Conservation (phyloP, 1,284 basidiomycete species). For the Irpex sp. region DNA sequence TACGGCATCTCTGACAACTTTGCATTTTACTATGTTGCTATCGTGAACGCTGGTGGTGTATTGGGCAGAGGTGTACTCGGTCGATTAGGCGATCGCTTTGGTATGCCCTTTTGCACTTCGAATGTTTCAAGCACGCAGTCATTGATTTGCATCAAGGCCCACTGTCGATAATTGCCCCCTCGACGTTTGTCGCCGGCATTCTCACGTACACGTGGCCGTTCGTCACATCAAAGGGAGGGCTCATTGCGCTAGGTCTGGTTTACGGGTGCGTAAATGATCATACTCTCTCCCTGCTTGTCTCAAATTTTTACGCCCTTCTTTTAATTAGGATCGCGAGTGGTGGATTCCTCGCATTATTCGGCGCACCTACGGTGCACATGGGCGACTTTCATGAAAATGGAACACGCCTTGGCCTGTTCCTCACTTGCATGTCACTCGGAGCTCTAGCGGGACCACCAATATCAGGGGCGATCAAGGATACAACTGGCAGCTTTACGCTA, state of each 20-base stretch:
- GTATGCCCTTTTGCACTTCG: conserved; percentile 17
- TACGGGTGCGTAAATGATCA: conserved; percentile 41
- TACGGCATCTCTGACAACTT: conserved; percentile 34
- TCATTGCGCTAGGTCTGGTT: conserved; percentile 45
- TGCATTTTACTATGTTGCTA: conserved; percentile 44
- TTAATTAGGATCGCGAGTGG: conserved; percentile 45
- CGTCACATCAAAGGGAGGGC: conserved; percentile 35
- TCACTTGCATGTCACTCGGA: conserved; percentile 46
- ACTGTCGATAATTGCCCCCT: conserved; percentile 54
- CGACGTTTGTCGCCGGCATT: conserved; percentile 44
- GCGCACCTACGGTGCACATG: conserved; percentile 55
- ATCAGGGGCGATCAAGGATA: conserved; percentile 50
- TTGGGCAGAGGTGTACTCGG: conserved; percentile 41
- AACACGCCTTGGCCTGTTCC: conserved; percentile 52
- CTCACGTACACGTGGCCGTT: conserved; percentile 63
- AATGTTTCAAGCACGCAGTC: neutral
- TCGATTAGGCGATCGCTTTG: conserved; percentile 36
- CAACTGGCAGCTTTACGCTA: conserved; percentile 40
- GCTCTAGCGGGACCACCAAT: conserved; percentile 55
- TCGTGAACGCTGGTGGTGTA: conserved; percentile 42
- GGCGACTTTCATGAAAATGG: conserved; percentile 58
- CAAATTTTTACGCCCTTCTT: neutral
- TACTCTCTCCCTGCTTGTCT: neutral
- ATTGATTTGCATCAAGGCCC: conserved; percentile 32
- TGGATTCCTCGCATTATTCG: conserved; percentile 51